A percentile compares a stretch with the other conserved stretches of the same genome.
These are phyloP conservation scores for Saksenaea oblongispora DNA, from an alignment of 371 early-diverging fungal species.

Conservation along the genomic window DNA sequence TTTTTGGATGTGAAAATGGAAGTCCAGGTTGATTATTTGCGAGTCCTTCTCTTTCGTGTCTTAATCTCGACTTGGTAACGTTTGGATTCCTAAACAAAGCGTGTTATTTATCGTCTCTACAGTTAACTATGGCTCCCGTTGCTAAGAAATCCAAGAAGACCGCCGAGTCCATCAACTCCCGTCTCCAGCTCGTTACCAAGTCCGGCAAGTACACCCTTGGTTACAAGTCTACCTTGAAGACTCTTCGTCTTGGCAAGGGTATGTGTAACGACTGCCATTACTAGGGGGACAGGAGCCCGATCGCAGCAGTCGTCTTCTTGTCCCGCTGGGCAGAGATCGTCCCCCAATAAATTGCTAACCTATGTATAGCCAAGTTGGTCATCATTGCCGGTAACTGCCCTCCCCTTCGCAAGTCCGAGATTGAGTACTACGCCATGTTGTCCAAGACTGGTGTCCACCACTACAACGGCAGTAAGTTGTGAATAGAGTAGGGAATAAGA, in stretches of 20 bases:
- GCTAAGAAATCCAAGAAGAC: constrained; percentile 68
- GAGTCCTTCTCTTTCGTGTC: constrained; percentile 5
- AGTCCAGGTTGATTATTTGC: neutral
- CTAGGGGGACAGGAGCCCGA: constrained; percentile 22
- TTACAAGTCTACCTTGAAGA: constrained; percentile 96
- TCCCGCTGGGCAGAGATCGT: constrained; percentile 32
- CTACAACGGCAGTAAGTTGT: constrained; percentile 77
- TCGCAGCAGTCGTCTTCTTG: constrained; percentile 7
- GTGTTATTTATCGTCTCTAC: neutral
- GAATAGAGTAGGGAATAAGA: neutral
- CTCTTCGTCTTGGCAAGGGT: constrained; percentile 93
- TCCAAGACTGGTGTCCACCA: constrained; percentile 98
- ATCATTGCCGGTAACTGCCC: constrained; percentile 97
- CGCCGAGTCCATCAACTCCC: constrained; percentile 93
- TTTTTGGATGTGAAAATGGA: neutral
- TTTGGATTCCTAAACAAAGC: neutral
- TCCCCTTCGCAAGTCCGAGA: constrained; percentile 96
- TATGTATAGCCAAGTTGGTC: constrained; percentile 85
- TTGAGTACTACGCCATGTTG: constrained; percentile 99
- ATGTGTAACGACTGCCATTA: constrained; percentile 29
- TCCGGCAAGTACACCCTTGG: constrained; percentile 95
- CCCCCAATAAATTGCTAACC: constrained; percentile 16
- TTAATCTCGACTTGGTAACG: constrained; percentile 6
- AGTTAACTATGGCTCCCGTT: constrained; percentile 37
- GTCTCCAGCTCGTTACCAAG: constrained; percentile 97